Percentiles rank a stretch among this genome's conserved stretches.
Conservation (phyloP, 192 early-diverging fungal species). For the Coemansia reversa region DNA sequence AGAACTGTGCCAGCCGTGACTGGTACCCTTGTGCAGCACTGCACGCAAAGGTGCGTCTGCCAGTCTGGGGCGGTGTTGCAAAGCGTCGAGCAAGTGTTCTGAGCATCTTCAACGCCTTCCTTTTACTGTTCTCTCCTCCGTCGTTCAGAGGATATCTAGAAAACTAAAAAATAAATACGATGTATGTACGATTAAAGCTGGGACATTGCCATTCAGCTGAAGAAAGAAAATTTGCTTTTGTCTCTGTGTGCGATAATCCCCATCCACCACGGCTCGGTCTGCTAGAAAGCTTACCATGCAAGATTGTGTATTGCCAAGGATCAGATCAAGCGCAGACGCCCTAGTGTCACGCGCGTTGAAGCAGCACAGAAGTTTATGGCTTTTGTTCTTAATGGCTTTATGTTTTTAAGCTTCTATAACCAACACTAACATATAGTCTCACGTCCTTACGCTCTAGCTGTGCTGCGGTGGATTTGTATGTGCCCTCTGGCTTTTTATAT, state of each 20-base stretch:
- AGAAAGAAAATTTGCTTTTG: constrained; percentile 1
- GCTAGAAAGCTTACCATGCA: not conserved
- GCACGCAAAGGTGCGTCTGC: constrained; percentile 23
- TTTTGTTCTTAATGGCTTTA: not conserved
- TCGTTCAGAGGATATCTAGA: not conserved
- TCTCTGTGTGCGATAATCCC: not conserved
- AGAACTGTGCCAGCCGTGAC: constrained; percentile 70
- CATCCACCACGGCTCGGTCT: not conserved
- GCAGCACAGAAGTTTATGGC: not conserved
- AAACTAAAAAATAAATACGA: not conserved
- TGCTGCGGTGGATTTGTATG: not conserved
- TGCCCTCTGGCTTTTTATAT: not conserved
- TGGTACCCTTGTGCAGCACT: constrained; percentile 37
- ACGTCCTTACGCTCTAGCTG: not conserved
- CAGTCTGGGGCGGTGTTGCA: constrained; percentile 6
- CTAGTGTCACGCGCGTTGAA: not conserved
- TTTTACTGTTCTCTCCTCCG: not conserved
- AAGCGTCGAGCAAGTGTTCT: constrained; percentile 22
- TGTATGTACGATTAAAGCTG: not conserved
- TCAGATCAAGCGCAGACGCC: not conserved
- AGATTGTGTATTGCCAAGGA: not conserved
- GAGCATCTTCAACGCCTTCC: constrained; percentile 14
- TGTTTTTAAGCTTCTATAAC: not conserved
- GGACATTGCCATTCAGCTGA: not conserved
- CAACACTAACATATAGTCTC: not conserved